phyloP scores from a whole-genome alignment of 1,139 yeast genomes.

The Yamadazyma spencermartinsiae region DNA sequence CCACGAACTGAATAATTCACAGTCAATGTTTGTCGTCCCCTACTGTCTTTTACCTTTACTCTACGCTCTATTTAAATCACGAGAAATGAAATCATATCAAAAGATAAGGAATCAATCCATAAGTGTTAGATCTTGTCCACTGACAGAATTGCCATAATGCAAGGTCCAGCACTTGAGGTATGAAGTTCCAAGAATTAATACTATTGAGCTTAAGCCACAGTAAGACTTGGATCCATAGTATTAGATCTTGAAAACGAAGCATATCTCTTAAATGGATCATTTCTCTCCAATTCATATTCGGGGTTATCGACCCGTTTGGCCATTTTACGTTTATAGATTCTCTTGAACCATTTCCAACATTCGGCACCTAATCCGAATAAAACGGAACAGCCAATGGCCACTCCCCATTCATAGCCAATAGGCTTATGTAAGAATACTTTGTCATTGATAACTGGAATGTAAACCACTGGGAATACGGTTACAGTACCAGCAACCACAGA shows the following conservation, averaged over 20 bases:
- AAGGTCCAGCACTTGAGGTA: conserved; percentile 13
- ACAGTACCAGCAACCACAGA: conserved; percentile 72
- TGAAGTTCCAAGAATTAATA: conserved; percentile 7
- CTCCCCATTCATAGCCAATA: conserved; percentile 83
- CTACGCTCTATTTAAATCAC: too few relatives aligned
- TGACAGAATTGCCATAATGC: conserved; percentile 3
- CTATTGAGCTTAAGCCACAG: conserved; percentile 3
- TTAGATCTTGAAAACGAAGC: conserved; percentile 53
- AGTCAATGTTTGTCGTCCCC: too few relatives aligned
- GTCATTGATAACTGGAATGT: conserved; percentile 83
- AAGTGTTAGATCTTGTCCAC: conserved; percentile 9
- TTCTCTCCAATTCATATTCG: conserved; percentile 62
- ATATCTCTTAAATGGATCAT: conserved; percentile 64
- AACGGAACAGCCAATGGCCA: conserved; percentile 64
- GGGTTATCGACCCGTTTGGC: conserved; percentile 47
- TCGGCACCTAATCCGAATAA: conserved; percentile 65
- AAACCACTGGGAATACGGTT: conserved; percentile 78
- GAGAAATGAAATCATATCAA: conserved; percentile 1
- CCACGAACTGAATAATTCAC: too few relatives aligned
- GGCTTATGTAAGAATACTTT: conserved; percentile 75
- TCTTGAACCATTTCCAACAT: conserved; percentile 65
- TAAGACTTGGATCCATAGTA: conserved; percentile 23
- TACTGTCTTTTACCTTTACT: too few relatives aligned
- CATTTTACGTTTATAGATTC: conserved; percentile 49
- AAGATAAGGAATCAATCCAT: conserved; percentile 6